Evolutionary conservation across 257 asterid species (phyloP).

Genomic region (Voacanga thouarsii): DNA sequence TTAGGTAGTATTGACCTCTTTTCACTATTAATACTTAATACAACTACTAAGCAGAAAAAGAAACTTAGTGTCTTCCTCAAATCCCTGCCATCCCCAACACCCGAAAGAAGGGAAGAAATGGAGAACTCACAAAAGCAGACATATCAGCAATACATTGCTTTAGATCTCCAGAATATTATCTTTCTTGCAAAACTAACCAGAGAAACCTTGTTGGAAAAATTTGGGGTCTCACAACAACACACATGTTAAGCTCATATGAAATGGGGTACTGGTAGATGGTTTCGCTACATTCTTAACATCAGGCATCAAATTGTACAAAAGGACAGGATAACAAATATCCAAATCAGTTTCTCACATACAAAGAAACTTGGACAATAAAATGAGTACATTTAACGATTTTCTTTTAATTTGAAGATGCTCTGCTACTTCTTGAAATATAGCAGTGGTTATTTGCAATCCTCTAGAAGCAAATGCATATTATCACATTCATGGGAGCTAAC

Average conservation of each 20-base stretch:
- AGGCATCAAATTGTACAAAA: neutral
- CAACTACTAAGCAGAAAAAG: neutral
- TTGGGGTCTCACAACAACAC: neutral
- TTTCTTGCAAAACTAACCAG: slow-evolving; percentile 15
- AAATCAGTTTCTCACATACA: too few species aligned
- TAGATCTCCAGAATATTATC: slow-evolving; percentile 18
- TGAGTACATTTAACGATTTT: neutral
- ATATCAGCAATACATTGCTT: slow-evolving; percentile 23
- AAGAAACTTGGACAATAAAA: neutral
- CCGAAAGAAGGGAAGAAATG: neutral
- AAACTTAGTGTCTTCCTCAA: neutral
- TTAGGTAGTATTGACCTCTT: neutral
- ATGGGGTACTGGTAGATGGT: neutral
- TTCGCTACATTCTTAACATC: neutral
- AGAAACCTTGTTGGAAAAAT: slow-evolving; percentile 6
- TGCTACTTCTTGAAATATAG: too few species aligned
- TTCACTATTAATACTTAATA: neutral
- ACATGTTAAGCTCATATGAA: neutral
- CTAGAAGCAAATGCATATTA: neutral
- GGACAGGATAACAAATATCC: neutral
- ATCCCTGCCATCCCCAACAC: neutral
- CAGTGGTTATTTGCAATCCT: neutral
- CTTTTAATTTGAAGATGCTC: neutral
- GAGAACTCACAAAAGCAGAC: slow-evolving; percentile 21
- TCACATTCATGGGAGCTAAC: neutral